Conservation (phyloP, 75 land plant genomes). For the Pinus tabuliformis region DNA sequence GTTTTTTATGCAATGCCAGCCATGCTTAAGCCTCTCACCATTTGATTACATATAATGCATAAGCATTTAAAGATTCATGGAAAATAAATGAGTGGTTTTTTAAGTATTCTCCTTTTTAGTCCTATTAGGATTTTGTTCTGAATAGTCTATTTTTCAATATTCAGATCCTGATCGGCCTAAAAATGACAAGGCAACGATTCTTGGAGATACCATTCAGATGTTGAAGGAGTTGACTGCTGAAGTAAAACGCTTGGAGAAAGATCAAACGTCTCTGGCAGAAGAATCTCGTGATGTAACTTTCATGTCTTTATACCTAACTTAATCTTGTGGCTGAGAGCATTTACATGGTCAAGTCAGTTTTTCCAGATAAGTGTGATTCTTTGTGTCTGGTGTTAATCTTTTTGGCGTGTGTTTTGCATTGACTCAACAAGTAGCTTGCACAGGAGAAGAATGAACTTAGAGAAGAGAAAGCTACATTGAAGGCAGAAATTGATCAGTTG, state of each 20-base stretch:
- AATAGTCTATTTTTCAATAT: constrained; percentile 1
- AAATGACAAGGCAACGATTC: constrained; percentile 95
- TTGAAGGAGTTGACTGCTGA: constrained; percentile 89
- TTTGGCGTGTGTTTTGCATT: constrained; percentile 1
- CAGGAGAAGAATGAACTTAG: constrained; percentile 96
- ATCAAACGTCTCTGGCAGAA: constrained; percentile 66
- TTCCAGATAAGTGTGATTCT: background rate
- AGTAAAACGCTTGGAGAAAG: constrained; percentile 80
- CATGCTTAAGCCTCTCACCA: background rate
- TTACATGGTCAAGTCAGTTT: background rate
- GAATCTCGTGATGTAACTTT: constrained; percentile 86
- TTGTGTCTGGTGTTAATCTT: background rate
- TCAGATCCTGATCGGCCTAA: constrained; percentile 97
- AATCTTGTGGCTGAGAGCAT: background rate
- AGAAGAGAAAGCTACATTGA: constrained; percentile 88
- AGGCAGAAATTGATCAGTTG: constrained; percentile 82
- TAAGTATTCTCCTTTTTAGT: background rate
- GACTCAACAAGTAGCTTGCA: constrained; percentile 51
- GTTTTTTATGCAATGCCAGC: background rate
- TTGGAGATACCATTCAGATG: constrained; percentile 84
- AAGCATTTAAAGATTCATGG: background rate
- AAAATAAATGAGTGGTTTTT: background rate
- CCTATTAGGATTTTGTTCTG: background rate
- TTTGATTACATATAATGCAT: background rate
- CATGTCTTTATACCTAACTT: background rate